Base-by-base conservation (phyloP, 768 basidiomycete genomes). In the Gloeophyllum trabeum region DNA sequence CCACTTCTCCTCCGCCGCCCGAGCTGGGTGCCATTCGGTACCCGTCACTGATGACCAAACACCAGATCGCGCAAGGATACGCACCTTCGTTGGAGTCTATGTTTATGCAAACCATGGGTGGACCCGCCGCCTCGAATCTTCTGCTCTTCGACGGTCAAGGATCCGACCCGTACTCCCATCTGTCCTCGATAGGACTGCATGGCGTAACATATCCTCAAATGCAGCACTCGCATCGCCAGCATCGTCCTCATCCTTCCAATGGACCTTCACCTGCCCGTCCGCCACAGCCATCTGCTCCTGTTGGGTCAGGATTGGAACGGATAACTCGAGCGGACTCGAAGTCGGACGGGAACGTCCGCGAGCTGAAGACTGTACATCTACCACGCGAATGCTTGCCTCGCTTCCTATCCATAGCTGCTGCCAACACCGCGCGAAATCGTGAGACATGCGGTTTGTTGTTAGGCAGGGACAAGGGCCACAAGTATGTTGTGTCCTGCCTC, bases 381-480 rank as follows among this genome's bases (percentile, higher is more conserved):
- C 91, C 91, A 6, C 65, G 76, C 5, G 76, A 80, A 18, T 78
- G 81, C 44, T 68, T 92, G n/a, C 66, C 71, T 2, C 71, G 79
- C 2, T 94, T 94, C 63, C 58, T 89, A 4, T 69, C 73, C 12
- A 80, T 90, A 40, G 90, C 91, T 1, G 69, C 72, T 20, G 69
- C 77, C 21, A 93, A 93, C 55, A 96, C 90, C 13, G 64, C 68
- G 39, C 64, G 71, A 55, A 87, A 89, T 51, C 66, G 73, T 41
- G 91, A 96, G 64, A 96, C 91, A 1, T 92, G 90, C 56, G 91
- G 88, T 25, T 52, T 94, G 41, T 58, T 96, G 34, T 61, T 93
- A 5, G 91, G 90, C n/a, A 79, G 69, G 56, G 65, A 66, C 44
- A 57, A 63, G 43, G 75, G 75, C 22, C 67, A 66, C 52, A 76